These are phyloP conservation scores for Fusarium sp. DNA, from an alignment of 2,329 filamentous ascomycete species.

Conservation along the genomic window DNA sequence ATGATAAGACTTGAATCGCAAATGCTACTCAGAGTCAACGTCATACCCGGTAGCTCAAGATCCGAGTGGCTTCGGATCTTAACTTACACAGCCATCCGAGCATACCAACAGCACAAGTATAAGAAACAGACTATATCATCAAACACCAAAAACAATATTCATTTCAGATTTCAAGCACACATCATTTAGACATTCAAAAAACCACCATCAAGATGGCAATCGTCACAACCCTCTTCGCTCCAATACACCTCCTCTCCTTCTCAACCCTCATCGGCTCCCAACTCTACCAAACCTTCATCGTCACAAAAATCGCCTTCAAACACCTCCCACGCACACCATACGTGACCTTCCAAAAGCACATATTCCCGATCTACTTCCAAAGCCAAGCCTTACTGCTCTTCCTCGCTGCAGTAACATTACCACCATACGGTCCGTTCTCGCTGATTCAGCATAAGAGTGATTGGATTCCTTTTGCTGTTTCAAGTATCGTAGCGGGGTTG, in stretches of 20 bases:
- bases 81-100: conserved; percentile 7
- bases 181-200: not conserved
- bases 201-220: conserved; percentile 26
- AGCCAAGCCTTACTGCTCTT: conserved; percentile 52
- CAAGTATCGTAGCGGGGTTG: conserved; percentile 47
- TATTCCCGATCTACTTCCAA: conserved; percentile 58
- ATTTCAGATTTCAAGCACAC: accelerated
- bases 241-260: conserved; percentile 54
- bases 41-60: conserved; percentile 16
- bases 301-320: conserved; percentile 52
- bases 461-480: conserved; percentile 52
- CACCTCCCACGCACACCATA: conserved; percentile 53
- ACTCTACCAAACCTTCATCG: conserved; percentile 55
- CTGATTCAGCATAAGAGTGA: conserved; percentile 46
- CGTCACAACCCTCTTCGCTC: conserved; percentile 44
- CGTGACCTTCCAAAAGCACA: conserved; percentile 53
- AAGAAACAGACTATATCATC: conserved; percentile 19
- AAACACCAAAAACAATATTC: not conserved
- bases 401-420: conserved; percentile 50
- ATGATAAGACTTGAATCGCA: not conserved
- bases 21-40: not conserved
- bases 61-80: conserved; percentile 44
- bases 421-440: conserved; percentile 48
- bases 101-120: not conserved
- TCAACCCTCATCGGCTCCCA: conserved; percentile 55